Evolutionary conservation across 257 asterid species (phyloP).

Genomic region (Eucommia ulmoides): DNA sequence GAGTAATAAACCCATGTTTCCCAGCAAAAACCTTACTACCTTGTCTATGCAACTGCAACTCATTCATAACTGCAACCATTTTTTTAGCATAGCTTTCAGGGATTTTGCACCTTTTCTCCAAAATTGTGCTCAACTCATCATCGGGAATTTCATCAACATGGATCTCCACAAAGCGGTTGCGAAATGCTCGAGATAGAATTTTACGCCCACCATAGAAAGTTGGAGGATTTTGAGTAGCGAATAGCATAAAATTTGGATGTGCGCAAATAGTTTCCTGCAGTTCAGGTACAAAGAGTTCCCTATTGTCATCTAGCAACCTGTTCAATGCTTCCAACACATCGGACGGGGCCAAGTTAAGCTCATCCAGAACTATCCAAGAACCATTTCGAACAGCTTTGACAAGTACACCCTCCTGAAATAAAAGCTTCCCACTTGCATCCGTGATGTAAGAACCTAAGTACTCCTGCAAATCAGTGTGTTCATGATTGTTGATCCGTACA

Average conservation of each 20-base stretch:
- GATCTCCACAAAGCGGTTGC: slow-evolving; percentile 96
- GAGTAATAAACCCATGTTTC: slow-evolving; percentile 92
- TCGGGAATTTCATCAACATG: slow-evolving; percentile 96
- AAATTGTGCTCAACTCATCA: slow-evolving; percentile 70
- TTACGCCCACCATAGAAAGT: slow-evolving; percentile 89
- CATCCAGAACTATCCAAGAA: slow-evolving; percentile 95
- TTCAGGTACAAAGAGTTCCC: slow-evolving; percentile 95
- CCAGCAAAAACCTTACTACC: slow-evolving; percentile 91
- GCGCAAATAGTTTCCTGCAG: slow-evolving; percentile 61
- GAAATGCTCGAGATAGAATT: slow-evolving; percentile 91
- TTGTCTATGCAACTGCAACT: slow-evolving; percentile 81
- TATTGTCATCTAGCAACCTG: slow-evolving; percentile 83
- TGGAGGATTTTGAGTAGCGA: slow-evolving; percentile 99
- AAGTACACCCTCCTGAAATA: slow-evolving; percentile 88
- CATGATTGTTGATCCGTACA: slow-evolving; percentile 90
- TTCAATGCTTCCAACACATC: slow-evolving; percentile 96
- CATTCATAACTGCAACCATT: slow-evolving; percentile 91
- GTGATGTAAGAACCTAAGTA: slow-evolving; percentile 88
- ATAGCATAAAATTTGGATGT: slow-evolving; percentile 82
- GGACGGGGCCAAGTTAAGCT: slow-evolving; percentile 96
- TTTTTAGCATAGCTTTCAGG: slow-evolving; percentile 56
- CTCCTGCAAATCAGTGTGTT: slow-evolving; percentile 96
- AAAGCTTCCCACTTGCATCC: slow-evolving; percentile 77
- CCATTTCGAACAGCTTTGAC: slow-evolving; percentile 71
- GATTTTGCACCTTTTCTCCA: slow-evolving; percentile 54